Evolutionary conservation across 305 asterid species (phyloP), one percentile per base, ranked within the genome.

Genomic region (Solanum hybrid): DNA sequence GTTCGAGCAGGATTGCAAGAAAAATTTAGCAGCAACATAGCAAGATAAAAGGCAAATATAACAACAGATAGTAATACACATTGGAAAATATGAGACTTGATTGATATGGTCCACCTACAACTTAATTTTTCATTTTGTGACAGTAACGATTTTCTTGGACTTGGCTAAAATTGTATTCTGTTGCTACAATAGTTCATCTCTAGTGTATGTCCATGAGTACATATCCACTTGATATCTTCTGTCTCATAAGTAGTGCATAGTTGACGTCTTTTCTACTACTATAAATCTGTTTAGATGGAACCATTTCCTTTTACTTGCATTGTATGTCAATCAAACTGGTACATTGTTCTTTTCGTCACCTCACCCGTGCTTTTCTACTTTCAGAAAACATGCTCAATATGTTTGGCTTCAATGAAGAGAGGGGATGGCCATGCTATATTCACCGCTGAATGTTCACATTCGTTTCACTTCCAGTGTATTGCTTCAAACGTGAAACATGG

Each of bases 401-500:
- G 90, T 79, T 88, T 88, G 79, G 90, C 79, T 88, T 51, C 90
- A 79, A 88, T 88, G 90, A 88, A 34, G 69, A 66, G 87, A 71
- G 87, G 90, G 79, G 87, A 88, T 16, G 90, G 90, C 14, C 90
- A 88, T 46, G 90, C 90, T 36, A 79, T 88, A 78, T 88, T 88
- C 69, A 88, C 90, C 9, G 90, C 90, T 60, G 90, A 88, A 26
- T 88, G 90, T 60, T 88, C 90, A 10, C 90, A 88, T 60, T 88
- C 90, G 14, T 88, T 88, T 69, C 90, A 88, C 77, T 88, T 88
- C 90, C 87, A 88, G 35, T 88, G 90, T 78, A 88, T 88, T 79
- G 90, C 79, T 79, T 88, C 90, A 46, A 88, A 88, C 13, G 90
- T 82, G 78, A 88, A 88, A 88, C 87, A 88, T 24, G 90, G 90